These are phyloP conservation scores for Aspergillus clavatus DNA, from an alignment of 2,329 filamentous ascomycete species.

Conservation along the genomic window DNA sequence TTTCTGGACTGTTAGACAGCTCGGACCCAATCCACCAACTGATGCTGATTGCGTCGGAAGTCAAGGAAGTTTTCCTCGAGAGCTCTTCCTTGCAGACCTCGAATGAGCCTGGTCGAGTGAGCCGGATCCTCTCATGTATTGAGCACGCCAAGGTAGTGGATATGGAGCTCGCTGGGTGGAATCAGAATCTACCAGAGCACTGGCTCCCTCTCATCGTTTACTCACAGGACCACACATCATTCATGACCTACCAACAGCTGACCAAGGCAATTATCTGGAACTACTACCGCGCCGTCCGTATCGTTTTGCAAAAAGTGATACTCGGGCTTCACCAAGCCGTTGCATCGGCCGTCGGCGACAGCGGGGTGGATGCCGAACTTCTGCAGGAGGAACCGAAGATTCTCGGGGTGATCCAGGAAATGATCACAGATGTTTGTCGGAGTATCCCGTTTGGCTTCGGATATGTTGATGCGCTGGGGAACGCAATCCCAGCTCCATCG, in stretches of 20 bases:
- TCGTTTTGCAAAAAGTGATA: conserved; percentile 30
- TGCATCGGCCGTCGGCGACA: conserved; percentile 8
- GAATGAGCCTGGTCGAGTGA: conserved; percentile 11
- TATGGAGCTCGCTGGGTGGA: conserved; percentile 28
- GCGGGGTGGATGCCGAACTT: conserved; percentile 5
- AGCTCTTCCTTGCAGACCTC: conserved; percentile 15
- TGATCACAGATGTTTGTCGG: conserved; percentile 33
- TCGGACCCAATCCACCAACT: conserved; percentile 30
- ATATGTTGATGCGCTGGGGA: conserved; percentile 30
- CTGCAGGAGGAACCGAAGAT: conserved; percentile 5
- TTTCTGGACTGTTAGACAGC: conserved; percentile 22
- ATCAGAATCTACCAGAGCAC: conserved; percentile 25
- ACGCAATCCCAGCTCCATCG: conserved; percentile 13
- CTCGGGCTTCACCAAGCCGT: conserved; percentile 22
- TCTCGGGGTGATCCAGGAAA: conserved; percentile 24
- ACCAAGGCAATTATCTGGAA: conserved; percentile 30
- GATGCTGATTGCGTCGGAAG: conserved; percentile 27
- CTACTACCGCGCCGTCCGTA: conserved; percentile 33
- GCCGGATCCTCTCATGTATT: conserved; percentile 23
- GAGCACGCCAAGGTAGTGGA: conserved; percentile 21
- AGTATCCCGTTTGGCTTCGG: conserved; percentile 33
- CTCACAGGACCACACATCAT: conserved; percentile 22
- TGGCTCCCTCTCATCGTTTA: conserved; percentile 33
- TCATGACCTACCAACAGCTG: conserved; percentile 32
- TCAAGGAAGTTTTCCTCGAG: conserved; percentile 27